phyloP scores from a whole-genome alignment of 768 basidiomycete species.

The Rhizopogon vesiculosus region DNA sequence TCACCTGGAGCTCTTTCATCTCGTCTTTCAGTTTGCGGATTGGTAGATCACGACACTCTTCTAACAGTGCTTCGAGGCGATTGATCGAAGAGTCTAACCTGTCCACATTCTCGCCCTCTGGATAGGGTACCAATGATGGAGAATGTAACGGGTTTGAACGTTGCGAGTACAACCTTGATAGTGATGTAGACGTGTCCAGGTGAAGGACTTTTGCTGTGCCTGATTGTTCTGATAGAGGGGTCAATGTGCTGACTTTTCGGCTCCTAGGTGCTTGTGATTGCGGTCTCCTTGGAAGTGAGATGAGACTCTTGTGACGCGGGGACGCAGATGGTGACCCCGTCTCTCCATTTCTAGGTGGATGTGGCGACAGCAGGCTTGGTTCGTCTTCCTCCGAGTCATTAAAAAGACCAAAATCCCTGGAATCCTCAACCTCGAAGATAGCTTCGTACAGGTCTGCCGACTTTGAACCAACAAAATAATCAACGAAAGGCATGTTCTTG shows the following conservation, averaged over 20 bases:
- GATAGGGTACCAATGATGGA: conserved; percentile 6
- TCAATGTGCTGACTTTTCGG: conserved; percentile 24
- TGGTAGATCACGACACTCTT: conserved; percentile 60
- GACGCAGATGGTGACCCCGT: conserved; percentile 9
- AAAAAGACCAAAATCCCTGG: conserved; percentile 44
- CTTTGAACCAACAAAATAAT: conserved; percentile 70
- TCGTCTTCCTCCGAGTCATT: conserved; percentile 44
- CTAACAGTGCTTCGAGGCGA: conserved; percentile 57
- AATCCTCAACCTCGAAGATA: conserved; percentile 69
- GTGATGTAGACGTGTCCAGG: conserved; percentile 22
- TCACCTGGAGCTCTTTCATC: conserved; percentile 78
- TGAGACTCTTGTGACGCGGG: background rate
- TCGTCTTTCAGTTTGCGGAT: conserved; percentile 67
- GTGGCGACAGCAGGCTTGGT: conserved; percentile 6
- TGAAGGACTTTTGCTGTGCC: conserved; percentile 23
- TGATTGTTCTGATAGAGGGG: conserved; percentile 23
- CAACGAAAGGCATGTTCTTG: conserved; percentile 69
- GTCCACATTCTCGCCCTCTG: conserved; percentile 17
- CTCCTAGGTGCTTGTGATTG: conserved; percentile 7
- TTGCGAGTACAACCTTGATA: conserved; percentile 22
- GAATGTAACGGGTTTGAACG: background rate
- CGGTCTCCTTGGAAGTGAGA: conserved; percentile 7
- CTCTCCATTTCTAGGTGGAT: conserved; percentile 6
- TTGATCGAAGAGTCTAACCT: conserved; percentile 42
- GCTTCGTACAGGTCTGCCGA: conserved; percentile 68